Evolutionary conservation across 352 stramenopile species (phyloP), one percentile per base, ranked within the genome.

Genomic region (Albugo candida): DNA sequence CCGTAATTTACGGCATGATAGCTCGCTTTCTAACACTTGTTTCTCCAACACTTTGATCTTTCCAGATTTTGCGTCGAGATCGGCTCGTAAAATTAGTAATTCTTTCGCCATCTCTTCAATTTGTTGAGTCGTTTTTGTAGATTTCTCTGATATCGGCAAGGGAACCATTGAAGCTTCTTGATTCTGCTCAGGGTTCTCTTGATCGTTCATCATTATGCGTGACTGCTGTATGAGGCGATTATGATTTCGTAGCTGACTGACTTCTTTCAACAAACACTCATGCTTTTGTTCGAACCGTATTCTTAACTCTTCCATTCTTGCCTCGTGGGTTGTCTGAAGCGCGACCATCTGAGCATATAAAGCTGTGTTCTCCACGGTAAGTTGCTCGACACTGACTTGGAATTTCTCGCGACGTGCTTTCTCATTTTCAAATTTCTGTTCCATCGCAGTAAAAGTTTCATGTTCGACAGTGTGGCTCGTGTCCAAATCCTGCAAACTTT

Each of bases 1-100:
- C 71, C 99, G 96, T 57, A 99, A 77, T 47, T 97, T 85, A 14
- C 95, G 74, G 5, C 95, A 79, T 20, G 93, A 54, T 1, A 70
- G 58, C 41, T 86, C 76, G 12, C 69, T 60, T 47, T 84, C 71
- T 12, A 60, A 61, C 6, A 85, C 53, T 37, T 75, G 68, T 36
- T 55, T 73, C 48, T 87, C 67, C 41, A 87, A 58, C 24, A 81
- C 51, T 40, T 43, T 43, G 38, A 43, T 43, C 38, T 31, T 31
- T 8, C 8, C 24, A 31, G 24, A 31, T 31, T 31, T 31, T 31
- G 24, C 24, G 8, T 31, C 24, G 24, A 31, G 8, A 31, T 31
- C 24, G 24, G 24, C 24, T 31, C 24, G 24, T 31, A 31, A 31
- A 31, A 10, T 31, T 8, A 31, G 24, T 31, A 31, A 31, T 31